Evolutionary conservation across 2,329 filamentous ascomycete genomes (phyloP).

Genomic region (Microdochium trichocladiopsis): DNA sequence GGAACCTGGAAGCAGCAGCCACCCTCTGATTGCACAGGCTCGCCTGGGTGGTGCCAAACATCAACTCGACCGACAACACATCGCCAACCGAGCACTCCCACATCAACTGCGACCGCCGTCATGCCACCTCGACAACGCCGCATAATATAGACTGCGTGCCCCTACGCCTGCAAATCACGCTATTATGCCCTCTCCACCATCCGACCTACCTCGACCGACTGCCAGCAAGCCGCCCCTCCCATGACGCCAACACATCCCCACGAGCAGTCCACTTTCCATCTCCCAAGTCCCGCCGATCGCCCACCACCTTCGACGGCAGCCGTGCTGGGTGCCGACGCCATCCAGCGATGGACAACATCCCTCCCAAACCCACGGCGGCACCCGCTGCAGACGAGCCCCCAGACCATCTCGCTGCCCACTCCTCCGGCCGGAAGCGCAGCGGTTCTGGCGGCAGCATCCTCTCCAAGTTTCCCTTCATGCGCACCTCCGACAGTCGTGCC

Average conservation of each 20-base stretch:
- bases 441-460: slow-evolving; percentile 57
- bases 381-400: neutral
- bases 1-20: too few species aligned
- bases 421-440: slow-evolving; percentile 39
- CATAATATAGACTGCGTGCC: too few species aligned
- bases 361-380: neutral
- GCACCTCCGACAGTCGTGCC: slow-evolving; percentile 25
- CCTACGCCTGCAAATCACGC: neutral
- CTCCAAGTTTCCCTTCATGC: slow-evolving; percentile 63
- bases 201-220: neutral
- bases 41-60: too few species aligned
- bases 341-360: neutral
- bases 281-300: neutral
- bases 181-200: neutral
- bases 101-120: too few species aligned
- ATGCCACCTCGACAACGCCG: too few species aligned
- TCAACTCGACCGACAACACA: too few species aligned
- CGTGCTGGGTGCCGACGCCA: neutral
- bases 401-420: slow-evolving; percentile 10
- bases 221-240: neutral
- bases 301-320: neutral
- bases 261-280: neutral
- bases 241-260: neutral
- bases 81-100: too few species aligned
- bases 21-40: too few species aligned